Conservation (phyloP, 2,329 filamentous ascomycete species). For the Sporothrix mexicana region DNA sequence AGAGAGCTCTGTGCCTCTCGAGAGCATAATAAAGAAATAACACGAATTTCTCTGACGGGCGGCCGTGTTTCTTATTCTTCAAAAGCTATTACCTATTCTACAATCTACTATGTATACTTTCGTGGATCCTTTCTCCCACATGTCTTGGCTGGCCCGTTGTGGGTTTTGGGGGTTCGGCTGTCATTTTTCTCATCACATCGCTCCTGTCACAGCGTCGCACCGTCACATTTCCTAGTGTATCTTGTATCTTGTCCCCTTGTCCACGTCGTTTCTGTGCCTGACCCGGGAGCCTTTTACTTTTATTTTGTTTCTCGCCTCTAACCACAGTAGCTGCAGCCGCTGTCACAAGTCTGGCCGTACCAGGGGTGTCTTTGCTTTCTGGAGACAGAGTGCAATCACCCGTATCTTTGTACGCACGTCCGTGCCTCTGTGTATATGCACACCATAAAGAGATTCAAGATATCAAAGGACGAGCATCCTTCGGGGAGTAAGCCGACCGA, state of each 20-base stretch:
- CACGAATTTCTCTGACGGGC: no score
- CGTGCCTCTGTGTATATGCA: no score
- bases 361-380: background rate
- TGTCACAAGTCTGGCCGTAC: background rate
- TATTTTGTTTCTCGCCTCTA: background rate
- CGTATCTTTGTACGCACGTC: background rate
- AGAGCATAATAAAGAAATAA: no score
- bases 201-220: constrained; percentile 6
- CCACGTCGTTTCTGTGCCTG: background rate
- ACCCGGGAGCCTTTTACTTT: background rate
- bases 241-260: background rate
- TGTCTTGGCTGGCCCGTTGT: background rate
- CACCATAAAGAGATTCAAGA: no score
- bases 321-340: background rate
- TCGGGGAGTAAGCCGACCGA: background rate
- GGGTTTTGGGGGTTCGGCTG: background rate
- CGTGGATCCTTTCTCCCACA: background rate
- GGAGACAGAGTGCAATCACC: background rate
- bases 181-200: constrained; percentile 2
- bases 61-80: no score
- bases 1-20: background rate
- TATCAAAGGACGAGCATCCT: background rate
- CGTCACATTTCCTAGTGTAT: background rate
- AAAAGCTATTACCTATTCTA: no score
- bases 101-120: no score